Evolutionary conservation across 345 rosid genomes (phyloP).

Genomic region (Citrus glauca): DNA sequence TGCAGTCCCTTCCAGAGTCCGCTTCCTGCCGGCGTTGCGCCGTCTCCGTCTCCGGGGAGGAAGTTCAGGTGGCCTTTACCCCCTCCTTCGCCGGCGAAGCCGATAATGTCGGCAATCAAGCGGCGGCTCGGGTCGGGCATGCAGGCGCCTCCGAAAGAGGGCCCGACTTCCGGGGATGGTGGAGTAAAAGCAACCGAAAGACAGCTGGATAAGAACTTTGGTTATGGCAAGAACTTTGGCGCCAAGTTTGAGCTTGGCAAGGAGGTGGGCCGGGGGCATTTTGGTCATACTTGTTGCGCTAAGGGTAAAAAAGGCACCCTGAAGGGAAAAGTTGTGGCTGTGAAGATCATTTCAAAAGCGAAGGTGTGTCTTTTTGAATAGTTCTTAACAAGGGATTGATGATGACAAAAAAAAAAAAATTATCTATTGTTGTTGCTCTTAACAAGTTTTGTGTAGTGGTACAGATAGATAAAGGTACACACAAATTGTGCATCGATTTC

Average conservation of each 20-base stretch:
- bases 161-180: slow-evolving; percentile 62
- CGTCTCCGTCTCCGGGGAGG: slow-evolving; percentile 84
- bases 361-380: slow-evolving; percentile 42
- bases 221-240: slow-evolving; percentile 69
- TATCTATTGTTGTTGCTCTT: not conserved
- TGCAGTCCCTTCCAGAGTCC: slow-evolving; percentile 76
- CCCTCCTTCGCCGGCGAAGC: slow-evolving; percentile 98
- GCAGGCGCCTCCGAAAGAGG: slow-evolving; percentile 43
- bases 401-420: no score
- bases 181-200: slow-evolving; percentile 35
- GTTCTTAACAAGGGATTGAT: not conserved
- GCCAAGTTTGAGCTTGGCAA: slow-evolving; percentile 78
- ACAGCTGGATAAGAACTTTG: slow-evolving; percentile 78
- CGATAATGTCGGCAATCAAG: slow-evolving; percentile 71
- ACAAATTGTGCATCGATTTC: not conserved
- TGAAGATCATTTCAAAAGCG: slow-evolving; percentile 90
- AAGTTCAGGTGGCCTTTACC: slow-evolving; percentile 92
- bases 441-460: not conserved
- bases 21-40: slow-evolving; percentile 72
- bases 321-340: slow-evolving; percentile 79
- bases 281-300: slow-evolving; percentile 95
- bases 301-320: slow-evolving; percentile 76
- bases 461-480: not conserved
- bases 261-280: slow-evolving; percentile 96
- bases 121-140: slow-evolving; percentile 41